These are phyloP conservation scores for Spatholobus suberectus DNA, from an alignment of 306 rosid species.

Conservation along the genomic window DNA sequence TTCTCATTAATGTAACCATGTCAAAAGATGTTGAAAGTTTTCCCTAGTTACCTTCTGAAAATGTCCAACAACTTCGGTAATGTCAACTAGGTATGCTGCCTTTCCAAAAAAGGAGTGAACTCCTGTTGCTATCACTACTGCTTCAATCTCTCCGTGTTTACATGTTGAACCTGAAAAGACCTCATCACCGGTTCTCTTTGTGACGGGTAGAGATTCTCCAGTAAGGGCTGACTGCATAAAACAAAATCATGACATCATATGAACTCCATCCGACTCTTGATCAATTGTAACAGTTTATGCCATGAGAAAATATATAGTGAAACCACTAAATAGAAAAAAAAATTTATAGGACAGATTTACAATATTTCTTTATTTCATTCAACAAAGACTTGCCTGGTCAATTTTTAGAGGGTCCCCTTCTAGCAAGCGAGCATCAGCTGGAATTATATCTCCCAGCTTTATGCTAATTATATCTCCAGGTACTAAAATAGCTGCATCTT, in stretches of 20 bases:
- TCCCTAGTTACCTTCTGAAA: slow-evolving; percentile 68
- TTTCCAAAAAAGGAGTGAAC: slow-evolving; percentile 82
- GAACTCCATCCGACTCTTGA: slow-evolving; percentile 32
- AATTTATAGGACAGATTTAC: not conserved
- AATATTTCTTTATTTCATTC: not conserved
- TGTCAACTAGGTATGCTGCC: slow-evolving; percentile 87
- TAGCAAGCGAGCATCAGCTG: slow-evolving; percentile 92
- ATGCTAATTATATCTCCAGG: slow-evolving; percentile 92
- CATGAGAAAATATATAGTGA: not conserved
- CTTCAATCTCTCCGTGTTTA: slow-evolving; percentile 90
- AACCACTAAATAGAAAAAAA: not conserved
- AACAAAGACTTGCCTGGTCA: slow-evolving; percentile 72
- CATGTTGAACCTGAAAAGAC: slow-evolving; percentile 89
- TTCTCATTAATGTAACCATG: slow-evolving; percentile 19
- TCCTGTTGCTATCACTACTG: slow-evolving; percentile 90
- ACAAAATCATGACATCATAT: slow-evolving; percentile 38
- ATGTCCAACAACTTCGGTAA: slow-evolving; percentile 75
- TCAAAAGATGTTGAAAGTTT: slow-evolving; percentile 2
- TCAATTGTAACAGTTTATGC: slow-evolving; percentile 18
- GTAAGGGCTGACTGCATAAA: slow-evolving; percentile 85
- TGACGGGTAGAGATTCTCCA: slow-evolving; percentile 87
- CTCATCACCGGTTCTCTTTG: slow-evolving; percentile 78
- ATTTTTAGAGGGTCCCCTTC: slow-evolving; percentile 87
- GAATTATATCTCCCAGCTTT: slow-evolving; percentile 87
- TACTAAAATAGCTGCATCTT: slow-evolving; percentile 79